Evolutionary conservation across 2,329 filamentous ascomycete genomes (phyloP).

Genomic region (Sordariomycetes sp.): DNA sequence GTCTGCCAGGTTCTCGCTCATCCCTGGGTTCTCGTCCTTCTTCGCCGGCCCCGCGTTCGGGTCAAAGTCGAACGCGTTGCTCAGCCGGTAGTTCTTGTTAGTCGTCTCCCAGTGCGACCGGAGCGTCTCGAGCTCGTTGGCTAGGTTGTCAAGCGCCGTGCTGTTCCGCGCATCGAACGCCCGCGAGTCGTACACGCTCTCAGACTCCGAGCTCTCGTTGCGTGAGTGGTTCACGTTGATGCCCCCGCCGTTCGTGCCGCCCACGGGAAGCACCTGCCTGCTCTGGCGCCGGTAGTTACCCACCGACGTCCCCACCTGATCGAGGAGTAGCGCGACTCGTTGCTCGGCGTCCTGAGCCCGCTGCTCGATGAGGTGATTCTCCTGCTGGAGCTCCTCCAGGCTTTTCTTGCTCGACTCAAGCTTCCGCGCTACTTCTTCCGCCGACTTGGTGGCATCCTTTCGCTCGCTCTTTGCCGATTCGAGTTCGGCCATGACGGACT

Average conservation of each 20-base stretch:
- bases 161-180: slow-evolving; percentile 41
- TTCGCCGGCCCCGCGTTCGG: slow-evolving; percentile 18
- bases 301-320: slow-evolving; percentile 89
- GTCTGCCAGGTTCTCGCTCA: slow-evolving; percentile 65
- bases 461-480: slow-evolving; percentile 55
- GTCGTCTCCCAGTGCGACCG: slow-evolving; percentile 91
- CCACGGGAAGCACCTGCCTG: slow-evolving; percentile 29
- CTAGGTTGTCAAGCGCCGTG: slow-evolving; percentile 76
- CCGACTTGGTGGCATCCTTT: slow-evolving; percentile 48
- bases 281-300: slow-evolving; percentile 84
- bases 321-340: slow-evolving; percentile 83
- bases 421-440: slow-evolving; percentile 43
- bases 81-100: slow-evolving; percentile 88
- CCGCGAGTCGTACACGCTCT: slow-evolving; percentile 50
- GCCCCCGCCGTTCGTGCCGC: slow-evolving; percentile 22
- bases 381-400: slow-evolving; percentile 70
- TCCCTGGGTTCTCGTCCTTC: slow-evolving; percentile 34
- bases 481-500: slow-evolving; percentile 59
- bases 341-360: slow-evolving; percentile 84
- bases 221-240: slow-evolving; percentile 28
- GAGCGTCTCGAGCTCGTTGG: slow-evolving; percentile 82
- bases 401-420: slow-evolving; percentile 53
- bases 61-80: slow-evolving; percentile 83
- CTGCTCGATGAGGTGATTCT: slow-evolving; percentile 71
- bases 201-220: slow-evolving; percentile 47